Conservation (phyloP, 371 early-diverging fungal species). For the Circinella minor region DNA sequence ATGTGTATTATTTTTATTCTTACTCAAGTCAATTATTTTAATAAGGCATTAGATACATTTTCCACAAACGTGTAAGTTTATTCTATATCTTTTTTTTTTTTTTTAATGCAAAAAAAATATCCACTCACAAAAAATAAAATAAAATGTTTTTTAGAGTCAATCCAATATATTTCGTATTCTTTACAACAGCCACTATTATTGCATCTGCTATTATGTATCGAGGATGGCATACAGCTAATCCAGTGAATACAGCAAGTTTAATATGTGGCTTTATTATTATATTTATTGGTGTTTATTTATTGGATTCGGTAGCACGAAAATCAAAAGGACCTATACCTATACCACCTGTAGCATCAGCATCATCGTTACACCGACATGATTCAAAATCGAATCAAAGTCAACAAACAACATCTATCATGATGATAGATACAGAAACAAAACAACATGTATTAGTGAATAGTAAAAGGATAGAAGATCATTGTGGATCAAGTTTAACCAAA, state of each 20-base stretch:
- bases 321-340: neutral
- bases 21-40: constrained; percentile 94
- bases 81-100: no score
- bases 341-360: constrained; percentile 11
- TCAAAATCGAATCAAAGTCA: constrained; percentile 7
- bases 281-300: constrained; percentile 84
- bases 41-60: constrained; percentile 92
- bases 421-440: neutral
- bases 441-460: neutral
- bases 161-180: constrained; percentile 88
- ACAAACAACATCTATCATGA: neutral
- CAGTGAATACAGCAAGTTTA: constrained; percentile 74
- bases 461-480: neutral
- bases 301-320: constrained; percentile 37
- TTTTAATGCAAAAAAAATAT: no score
- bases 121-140: no score
- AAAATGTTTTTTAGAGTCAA: no score
- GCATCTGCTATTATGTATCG: constrained; percentile 86
- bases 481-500: neutral
- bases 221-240: constrained; percentile 73
- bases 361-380: constrained; percentile 16
- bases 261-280: constrained; percentile 87
- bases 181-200: constrained; percentile 86
- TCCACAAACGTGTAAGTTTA: constrained; percentile 77
- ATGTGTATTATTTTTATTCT: constrained; percentile 77